Evolutionary conservation across 192 early-diverging fungal genomes (phyloP).

Genomic region (Entophlyctis helioformis): DNA sequence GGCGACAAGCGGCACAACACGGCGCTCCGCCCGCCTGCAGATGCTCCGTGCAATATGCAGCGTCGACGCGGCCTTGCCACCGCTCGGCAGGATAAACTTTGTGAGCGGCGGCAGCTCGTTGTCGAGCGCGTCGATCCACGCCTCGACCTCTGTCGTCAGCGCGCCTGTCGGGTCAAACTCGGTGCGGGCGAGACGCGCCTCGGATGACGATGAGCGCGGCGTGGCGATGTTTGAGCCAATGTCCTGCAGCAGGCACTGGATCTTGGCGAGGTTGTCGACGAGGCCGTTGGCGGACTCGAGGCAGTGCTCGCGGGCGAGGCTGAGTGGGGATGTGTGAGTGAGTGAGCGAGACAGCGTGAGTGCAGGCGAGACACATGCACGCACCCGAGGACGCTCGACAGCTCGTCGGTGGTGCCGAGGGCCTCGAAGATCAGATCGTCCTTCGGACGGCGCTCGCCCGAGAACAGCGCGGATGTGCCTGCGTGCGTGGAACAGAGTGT

Average conservation of each 20-base stretch:
- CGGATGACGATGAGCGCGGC: constrained; percentile 47
- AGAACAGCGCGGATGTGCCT: constrained; percentile 79
- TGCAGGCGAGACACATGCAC: constrained; percentile 1
- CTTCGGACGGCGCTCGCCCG: constrained; percentile 81
- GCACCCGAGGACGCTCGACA: constrained; percentile 59
- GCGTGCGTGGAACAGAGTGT: background rate
- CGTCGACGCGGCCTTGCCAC: constrained; percentile 66
- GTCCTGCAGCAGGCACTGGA: constrained; percentile 87
- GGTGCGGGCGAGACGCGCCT: constrained; percentile 52
- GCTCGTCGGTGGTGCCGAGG: constrained; percentile 80
- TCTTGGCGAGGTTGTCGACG: constrained; percentile 39
- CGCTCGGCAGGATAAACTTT: constrained; percentile 80
- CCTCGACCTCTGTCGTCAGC: constrained; percentile 52
- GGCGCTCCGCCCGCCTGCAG: constrained; percentile 78
- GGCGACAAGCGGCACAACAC: constrained; percentile 57
- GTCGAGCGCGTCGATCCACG: constrained; percentile 76
- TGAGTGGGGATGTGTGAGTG: constrained; percentile 2
- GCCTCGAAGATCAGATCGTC: constrained; percentile 85
- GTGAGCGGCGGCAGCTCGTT: constrained; percentile 56
- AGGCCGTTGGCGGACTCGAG: constrained; percentile 37
- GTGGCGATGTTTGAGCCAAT: constrained; percentile 88
- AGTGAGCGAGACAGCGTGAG: constrained; percentile 1
- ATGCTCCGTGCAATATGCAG: constrained; percentile 77
- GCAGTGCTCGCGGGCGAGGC: constrained; percentile 44
- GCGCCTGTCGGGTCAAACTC: constrained; percentile 61